A percentile compares a stretch with the other conserved stretches of the same genome.
Conservation (phyloP, 164 flowering plant species). For the Malania oleifera region DNA sequence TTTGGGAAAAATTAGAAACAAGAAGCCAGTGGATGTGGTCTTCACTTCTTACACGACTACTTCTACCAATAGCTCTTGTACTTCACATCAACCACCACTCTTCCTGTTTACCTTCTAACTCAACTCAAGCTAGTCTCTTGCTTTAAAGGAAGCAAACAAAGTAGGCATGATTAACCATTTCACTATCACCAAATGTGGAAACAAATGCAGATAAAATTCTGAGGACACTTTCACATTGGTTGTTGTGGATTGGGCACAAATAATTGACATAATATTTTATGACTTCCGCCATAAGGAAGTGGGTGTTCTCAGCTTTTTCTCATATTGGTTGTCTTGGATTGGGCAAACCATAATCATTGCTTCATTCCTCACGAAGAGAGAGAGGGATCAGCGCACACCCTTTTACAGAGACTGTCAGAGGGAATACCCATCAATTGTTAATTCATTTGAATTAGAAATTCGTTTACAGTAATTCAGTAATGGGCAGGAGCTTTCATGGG, state of each 20-base stretch:
- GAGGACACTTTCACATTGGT: background rate
- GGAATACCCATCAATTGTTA: background rate
- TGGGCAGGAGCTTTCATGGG: slow-evolving; percentile 42
- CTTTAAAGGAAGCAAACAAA: background rate
- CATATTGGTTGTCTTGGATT: no score
- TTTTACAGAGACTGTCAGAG: background rate
- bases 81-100: background rate
- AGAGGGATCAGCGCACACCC: background rate
- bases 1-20: background rate
- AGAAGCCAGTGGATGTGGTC: background rate
- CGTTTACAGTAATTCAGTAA: slow-evolving; percentile 34
- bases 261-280: background rate
- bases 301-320: background rate
- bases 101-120: background rate
- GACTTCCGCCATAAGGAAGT: background rate
- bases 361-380: background rate
- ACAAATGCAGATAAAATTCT: no score
- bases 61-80: no score
- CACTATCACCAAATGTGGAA: background rate
- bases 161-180: background rate
- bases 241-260: background rate
- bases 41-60: no score
- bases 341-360: no score
- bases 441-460: background rate
- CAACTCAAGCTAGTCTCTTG: background rate